Evolutionary conservation across 106 monocot species (phyloP), one percentile per base, ranked within the genome.

Genomic region (Platanthera zijinensis): DNA sequence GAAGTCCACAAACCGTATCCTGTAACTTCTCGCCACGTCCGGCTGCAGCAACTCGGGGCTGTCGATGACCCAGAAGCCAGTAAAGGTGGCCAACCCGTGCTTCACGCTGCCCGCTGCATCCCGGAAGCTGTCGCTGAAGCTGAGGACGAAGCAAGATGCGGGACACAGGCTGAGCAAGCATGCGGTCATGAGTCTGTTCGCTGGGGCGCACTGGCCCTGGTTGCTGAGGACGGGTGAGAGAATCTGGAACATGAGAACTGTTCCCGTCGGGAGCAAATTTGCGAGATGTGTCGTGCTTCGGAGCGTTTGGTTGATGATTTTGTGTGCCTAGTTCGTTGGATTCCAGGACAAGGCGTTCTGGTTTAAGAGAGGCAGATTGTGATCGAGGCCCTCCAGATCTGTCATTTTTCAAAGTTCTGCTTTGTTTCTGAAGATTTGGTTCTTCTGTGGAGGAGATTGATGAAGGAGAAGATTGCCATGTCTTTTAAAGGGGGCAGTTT

Each of bases 61-160:
- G 22, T 46, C 47, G 0, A 48, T 22, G 67, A 89, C 80, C 85
- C 89, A 86, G 50, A 89, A 51, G 6, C 89, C 89, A 4, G 21
- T 77, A 59, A 79, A 74, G 9, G 89, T 86, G 14, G 81, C 84
- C 46, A 89, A 17, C 2, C 86, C 83, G 30, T 86, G 73, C 51
- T 73, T 49, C 5, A 86, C 82, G 15, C 18, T 69, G 21, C 85
- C 81, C 0, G 18, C 32, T 1, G 74, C 71, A 28, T 85, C 85
- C 7, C 85, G 57, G 66, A 81, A 89, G 75, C 80, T 79, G 49
- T 87, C 84, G 45, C 80, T 85, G 78, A 89, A 89, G 78, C 81
- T 81, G 67, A 83, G 83, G 49, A 89, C 10, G 14, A 84, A 85
- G 74, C 84, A 79, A 3, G 84, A 78, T 13, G 82, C n/a, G 1